Conservation (phyloP, 2,329 filamentous ascomycete genomes). For the Penicillium oxalicum region DNA sequence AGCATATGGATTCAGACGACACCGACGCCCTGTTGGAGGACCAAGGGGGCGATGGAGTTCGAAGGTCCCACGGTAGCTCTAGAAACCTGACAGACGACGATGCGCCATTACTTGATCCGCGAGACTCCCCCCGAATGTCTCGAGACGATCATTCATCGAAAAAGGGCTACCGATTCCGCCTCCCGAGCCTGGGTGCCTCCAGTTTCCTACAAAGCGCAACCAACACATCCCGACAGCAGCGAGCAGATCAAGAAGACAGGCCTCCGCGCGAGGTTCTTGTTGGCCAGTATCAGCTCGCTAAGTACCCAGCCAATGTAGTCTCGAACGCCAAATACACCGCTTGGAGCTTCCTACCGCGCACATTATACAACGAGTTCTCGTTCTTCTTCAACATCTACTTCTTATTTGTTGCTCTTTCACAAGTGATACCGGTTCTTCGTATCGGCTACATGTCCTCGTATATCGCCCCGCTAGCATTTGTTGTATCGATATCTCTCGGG, state of each 20-base stretch:
- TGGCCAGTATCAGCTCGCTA: conserved; percentile 64
- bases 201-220: conserved; percentile 23
- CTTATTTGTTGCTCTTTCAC: conserved; percentile 85
- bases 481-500: conserved; percentile 83
- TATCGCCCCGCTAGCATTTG: conserved; percentile 84
- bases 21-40: conserved; percentile 61
- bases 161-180: conserved; percentile 51
- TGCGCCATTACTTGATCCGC: conserved; percentile 59
- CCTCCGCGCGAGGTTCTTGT: conserved; percentile 70
- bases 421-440: conserved; percentile 79
- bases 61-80: conserved; percentile 56
- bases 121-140: conserved; percentile 32
- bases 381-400: conserved; percentile 99
- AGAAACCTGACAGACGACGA: conserved; percentile 59
- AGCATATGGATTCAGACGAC: conserved; percentile 46
- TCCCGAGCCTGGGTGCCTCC: conserved; percentile 61
- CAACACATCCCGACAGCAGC: conserved; percentile 24
- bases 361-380: conserved; percentile 96
- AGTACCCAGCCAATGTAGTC: conserved; percentile 83
- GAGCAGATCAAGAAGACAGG: conserved; percentile 37
- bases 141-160: conserved; percentile 36
- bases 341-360: conserved; percentile 87
- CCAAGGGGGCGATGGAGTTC: conserved; percentile 49
- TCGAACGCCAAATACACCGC: conserved; percentile 98
- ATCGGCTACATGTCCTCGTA: conserved; percentile 96